Evolutionary conservation across 2,329 filamentous ascomycete species (phyloP), one percentile per base, ranked within the genome.

Genomic region (Arthrocladium fulminans): DNA sequence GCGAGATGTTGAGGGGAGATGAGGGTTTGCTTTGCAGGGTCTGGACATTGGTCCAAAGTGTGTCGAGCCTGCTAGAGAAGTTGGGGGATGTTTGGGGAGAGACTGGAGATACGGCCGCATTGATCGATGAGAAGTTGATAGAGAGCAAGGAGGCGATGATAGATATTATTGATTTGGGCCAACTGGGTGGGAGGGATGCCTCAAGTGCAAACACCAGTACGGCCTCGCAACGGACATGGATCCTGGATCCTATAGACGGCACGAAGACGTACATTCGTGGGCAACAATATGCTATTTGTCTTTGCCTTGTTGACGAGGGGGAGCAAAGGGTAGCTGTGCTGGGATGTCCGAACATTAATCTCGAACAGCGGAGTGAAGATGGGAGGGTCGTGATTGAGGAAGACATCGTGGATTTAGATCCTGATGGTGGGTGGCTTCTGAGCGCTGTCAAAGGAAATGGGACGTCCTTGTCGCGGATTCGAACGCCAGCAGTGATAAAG

Each of bases 161-260:
- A 10, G 64, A 73, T n/a, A 57, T 75, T n/a, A 80, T 83, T 57
- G 79, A 83, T 59, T 63, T 74, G 10, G 80, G 80, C 1, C 73
- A 69, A 0, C 59, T 9, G 13, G 44, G 34, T 8, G 32, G 34
- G 7, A 12, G 27, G 4, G 6, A 65, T 2, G 72, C 71, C 1
- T 54, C 61, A 8, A 65, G 64, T 39, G 63, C 61, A 3, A 60
- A 58, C 52, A 66, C 55, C 51, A 71, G n/a, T n/a, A n/a, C n/a
- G n/a, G n/a, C n/a, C n/a, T n/a, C n/a, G n/a, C n/a, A 63, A 2
- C 65, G 73, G 1, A 71, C 76, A 45, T 83, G 80, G 80, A 73
- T 79, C 24, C 72, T 83, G 60, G 80, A 83, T 57, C 80, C 80
- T 0, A 75, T 83, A 6, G 80, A 83, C 55, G 80, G 80, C 24